These are phyloP conservation scores for Prunus mira DNA, from an alignment of 306 rosid species.

Conservation along the genomic window DNA sequence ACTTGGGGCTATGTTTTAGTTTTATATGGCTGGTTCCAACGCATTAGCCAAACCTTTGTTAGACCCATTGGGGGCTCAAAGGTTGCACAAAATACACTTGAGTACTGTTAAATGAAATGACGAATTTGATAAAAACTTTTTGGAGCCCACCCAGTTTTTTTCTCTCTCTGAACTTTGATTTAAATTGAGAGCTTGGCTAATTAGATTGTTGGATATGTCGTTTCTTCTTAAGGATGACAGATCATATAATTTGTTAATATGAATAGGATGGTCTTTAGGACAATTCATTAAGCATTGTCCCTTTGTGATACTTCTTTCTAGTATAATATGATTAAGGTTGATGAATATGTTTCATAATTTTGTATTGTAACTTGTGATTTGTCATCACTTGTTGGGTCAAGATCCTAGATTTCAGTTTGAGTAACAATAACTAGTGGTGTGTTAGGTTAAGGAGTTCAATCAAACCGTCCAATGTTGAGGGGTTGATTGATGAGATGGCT, in stretches of 20 bases:
- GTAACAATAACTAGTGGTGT: not conserved
- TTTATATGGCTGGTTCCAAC: constrained; percentile 21
- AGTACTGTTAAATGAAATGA: constrained; percentile 16
- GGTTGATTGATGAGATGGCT: too few species aligned
- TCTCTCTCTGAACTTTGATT: too few species aligned
- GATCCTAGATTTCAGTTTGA: not conserved
- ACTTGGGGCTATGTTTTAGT: constrained; percentile 15
- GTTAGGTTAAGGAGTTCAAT: too few species aligned
- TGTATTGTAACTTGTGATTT: not conserved
- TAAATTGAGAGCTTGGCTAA: too few species aligned
- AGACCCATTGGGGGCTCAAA: constrained; percentile 22
- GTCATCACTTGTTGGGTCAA: not conserved
- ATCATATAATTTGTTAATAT: not conserved
- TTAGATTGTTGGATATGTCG: too few species aligned
- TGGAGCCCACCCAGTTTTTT: not conserved
- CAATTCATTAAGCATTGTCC: not conserved
- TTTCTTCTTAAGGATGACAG: not conserved
- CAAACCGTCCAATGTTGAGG: too few species aligned
- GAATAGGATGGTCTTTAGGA: not conserved
- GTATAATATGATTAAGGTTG: not conserved
- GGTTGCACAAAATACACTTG: constrained; percentile 40
- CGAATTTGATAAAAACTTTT: constrained; percentile 6
- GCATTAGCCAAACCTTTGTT: not conserved
- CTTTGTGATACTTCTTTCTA: not conserved
- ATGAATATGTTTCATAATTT: not conserved